A percentile compares a stretch with the other conserved stretches of the same genome.
Conservation (phyloP, 208 protist species). For the Trypanosoma rangeli region DNA sequence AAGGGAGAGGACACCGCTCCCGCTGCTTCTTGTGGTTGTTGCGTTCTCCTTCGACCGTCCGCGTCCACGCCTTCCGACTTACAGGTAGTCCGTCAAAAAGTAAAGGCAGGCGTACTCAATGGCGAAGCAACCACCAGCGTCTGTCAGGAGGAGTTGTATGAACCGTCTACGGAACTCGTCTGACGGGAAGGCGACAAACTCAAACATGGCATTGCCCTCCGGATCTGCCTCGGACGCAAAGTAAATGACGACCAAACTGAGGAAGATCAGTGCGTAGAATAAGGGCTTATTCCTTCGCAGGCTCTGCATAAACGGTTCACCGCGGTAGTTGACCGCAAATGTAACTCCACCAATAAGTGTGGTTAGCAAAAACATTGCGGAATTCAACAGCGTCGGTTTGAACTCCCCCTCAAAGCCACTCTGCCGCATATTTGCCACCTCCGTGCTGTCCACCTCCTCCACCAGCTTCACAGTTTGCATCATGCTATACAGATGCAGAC, state of each 20-base stretch:
- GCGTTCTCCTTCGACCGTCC: background rate
- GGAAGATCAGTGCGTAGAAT: constrained; percentile 78
- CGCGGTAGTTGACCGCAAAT: constrained; percentile 98
- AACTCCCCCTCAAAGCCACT: constrained; percentile 89
- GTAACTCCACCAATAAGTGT: constrained; percentile 94
- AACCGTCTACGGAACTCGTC: constrained; percentile 76
- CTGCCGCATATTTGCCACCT: constrained; percentile 51
- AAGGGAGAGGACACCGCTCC: too few relatives aligned
- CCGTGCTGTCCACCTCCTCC: constrained; percentile 59
- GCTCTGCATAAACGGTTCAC: constrained; percentile 94
- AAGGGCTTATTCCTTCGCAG: constrained; percentile 93
- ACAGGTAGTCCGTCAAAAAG: constrained; percentile 66
- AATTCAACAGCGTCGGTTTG: constrained; percentile 96
- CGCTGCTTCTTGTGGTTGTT: too few relatives aligned
- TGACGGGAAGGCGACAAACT: constrained; percentile 88
- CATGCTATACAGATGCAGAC: constrained; percentile 93
- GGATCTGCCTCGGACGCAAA: constrained; percentile 78
- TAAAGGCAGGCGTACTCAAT: constrained; percentile 74
- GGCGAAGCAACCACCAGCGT: constrained; percentile 72
- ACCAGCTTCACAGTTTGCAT: constrained; percentile 83
- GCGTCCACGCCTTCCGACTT: background rate
- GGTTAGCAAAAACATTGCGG: constrained; percentile 96
- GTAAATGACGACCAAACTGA: constrained; percentile 72
- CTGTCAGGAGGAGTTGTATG: constrained; percentile 64
- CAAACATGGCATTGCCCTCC: constrained; percentile 81